phyloP scores from a whole-genome alignment of 148 eudicot species.

The Rhododendron molle region DNA sequence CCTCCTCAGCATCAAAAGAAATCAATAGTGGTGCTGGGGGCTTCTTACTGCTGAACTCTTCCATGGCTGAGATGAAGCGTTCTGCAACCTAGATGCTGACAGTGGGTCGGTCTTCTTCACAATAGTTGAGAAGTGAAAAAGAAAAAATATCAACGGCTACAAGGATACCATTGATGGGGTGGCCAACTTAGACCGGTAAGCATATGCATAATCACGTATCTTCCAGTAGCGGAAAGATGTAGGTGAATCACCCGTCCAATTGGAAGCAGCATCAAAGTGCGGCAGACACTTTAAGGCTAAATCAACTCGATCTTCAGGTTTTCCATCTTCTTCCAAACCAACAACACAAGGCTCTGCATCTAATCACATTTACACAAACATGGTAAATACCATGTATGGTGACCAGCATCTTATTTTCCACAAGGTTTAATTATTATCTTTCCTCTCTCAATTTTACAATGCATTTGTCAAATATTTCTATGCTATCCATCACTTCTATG shows the following conservation, averaged over 20 bases:
- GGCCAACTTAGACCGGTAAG: conserved; percentile 68
- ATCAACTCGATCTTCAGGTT: conserved; percentile 71
- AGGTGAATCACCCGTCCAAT: conserved; percentile 43
- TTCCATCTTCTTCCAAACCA: conserved; percentile 64
- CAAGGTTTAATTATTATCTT: background rate
- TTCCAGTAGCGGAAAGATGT: conserved; percentile 82
- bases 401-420: background rate
- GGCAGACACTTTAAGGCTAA: conserved; percentile 67
- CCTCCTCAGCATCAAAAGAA: conserved; percentile 65
- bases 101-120: background rate
- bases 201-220: conserved; percentile 88
- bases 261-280: conserved; percentile 51
- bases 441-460: background rate
- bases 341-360: conserved; percentile 61
- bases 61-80: conserved; percentile 65
- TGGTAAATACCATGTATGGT: conserved; percentile 2
- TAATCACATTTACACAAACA: conserved; percentile 25
- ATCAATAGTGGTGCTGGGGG: conserved; percentile 75
- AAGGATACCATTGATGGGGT: conserved; percentile 72
- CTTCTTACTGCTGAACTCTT: conserved; percentile 67
- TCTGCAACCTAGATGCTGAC: conserved; percentile 68
- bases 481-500: background rate
- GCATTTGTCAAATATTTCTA: background rate
- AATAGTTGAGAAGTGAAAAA: conserved; percentile 7
- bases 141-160: background rate